Conservation (phyloP, 331 rosid species). For the Pyracantha coccinea region DNA sequence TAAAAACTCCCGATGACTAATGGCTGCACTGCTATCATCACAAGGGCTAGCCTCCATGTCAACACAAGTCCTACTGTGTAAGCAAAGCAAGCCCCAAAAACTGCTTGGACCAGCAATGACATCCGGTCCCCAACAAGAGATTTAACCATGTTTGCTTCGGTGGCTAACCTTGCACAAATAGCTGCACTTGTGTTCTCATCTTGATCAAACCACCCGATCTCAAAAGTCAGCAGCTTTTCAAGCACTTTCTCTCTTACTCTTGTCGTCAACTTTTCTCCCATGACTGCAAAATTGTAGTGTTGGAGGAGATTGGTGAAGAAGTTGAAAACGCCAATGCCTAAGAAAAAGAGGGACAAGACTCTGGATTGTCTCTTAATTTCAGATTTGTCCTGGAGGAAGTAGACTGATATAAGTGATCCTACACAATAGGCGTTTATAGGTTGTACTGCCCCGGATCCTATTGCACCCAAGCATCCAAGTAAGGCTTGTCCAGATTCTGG, state of each 20-base stretch:
- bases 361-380: slow-evolving; percentile 48
- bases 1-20: slow-evolving; percentile 88
- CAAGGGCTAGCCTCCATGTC: slow-evolving; percentile 77
- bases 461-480: slow-evolving; percentile 79
- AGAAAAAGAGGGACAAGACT: slow-evolving; percentile 49
- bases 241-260: slow-evolving; percentile 66
- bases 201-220: slow-evolving; percentile 84
- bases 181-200: slow-evolving; percentile 93
- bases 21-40: slow-evolving; percentile 92
- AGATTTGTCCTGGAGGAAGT: slow-evolving; percentile 43
- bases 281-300: slow-evolving; percentile 70
- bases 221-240: slow-evolving; percentile 64
- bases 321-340: slow-evolving; percentile 72
- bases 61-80: slow-evolving; percentile 61
- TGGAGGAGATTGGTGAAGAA: slow-evolving; percentile 71
- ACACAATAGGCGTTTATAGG: slow-evolving; percentile 79
- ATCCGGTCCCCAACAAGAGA: slow-evolving; percentile 85
- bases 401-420: slow-evolving; percentile 62
- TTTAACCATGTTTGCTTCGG: slow-evolving; percentile 77
- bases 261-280: slow-evolving; percentile 85
- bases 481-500: slow-evolving; percentile 72
- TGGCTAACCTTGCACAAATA: slow-evolving; percentile 71
- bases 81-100: slow-evolving; percentile 67
- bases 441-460: slow-evolving; percentile 89
- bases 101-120: slow-evolving; percentile 68